Base-by-base conservation (phyloP, 2,329 filamentous ascomycete species). In the Aureobasidium melanogenum region DNA sequence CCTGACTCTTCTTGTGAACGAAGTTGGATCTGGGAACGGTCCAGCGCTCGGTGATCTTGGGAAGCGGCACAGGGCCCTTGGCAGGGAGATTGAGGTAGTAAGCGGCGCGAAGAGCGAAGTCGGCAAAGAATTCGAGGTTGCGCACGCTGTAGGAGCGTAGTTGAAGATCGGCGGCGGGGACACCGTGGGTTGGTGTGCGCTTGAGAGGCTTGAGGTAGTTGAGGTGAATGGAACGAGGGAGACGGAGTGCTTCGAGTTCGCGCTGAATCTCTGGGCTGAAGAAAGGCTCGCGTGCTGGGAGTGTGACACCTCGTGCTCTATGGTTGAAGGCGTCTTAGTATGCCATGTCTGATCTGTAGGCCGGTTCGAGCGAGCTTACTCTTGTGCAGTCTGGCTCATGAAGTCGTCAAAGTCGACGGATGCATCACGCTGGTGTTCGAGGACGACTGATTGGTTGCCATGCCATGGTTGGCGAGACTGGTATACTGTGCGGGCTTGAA, bases 1-100 rank as follows among this genome's bases (percentile, higher is more conserved):
- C 94, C 76, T 99, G 92, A 39, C 85, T 88, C 78, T 99, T 99
- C 78, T 97, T 99, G 80, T 91, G 89, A 66, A 97, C 90, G 79
- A 99, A 99, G 73, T 89, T 88, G 70, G 85, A 85, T 69, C 85
- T 84, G 10, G 91, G 91, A 1, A 97, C 91, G 0, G 94, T 97
- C 94, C 94, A 99, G 69, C 92, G 85, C 79, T 99, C 90, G 17
- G 84, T 88, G 66, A 93, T 91, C 62, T 88, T 85, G 1, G 94
- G 94, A 19, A 99, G 79, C 12, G 93, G 91, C 6, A 94, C 80
- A 6, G 94, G 92, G 0, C 94, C 94, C 50, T 84, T 88, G 2
- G 91, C 91, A 10, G 91, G 88, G 1, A 99, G 85, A 19, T 88
- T 85, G 44, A 97, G 84, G 76, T 93, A 99, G 78, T 97, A 99